Base-by-base conservation (phyloP, 495 filamentous ascomycete species). In the Thermothielavioides terrestris region DNA sequence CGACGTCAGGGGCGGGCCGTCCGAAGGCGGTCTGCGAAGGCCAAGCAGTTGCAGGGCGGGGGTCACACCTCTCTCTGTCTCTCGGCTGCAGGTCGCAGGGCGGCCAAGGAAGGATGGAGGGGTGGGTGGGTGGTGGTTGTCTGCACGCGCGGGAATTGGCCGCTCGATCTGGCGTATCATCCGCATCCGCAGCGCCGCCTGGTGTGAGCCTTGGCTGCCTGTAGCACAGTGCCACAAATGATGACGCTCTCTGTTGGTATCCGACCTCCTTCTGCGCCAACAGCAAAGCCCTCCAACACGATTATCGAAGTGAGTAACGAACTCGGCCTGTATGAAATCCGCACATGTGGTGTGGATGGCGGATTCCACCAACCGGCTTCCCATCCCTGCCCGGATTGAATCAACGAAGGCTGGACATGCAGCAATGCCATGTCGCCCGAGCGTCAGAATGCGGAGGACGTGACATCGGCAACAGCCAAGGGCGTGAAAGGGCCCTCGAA, bases 71-170 rank as follows among this genome's bases (percentile, higher is more conserved):
- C 39, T 41, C 27, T 55, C 38, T n/a, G n/a, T 37, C 32, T 52
- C 39, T 47, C 41, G 46, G 50, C 50, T 53, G 55, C 55, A 53
- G 50, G 55, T 23, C 32, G 49, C 54, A 53, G 39, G 47, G 35
- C 37, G 28, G 27, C 43, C 42, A 17, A 26, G 22, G 35, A 9
- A 34, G n/a, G 31, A 14, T 14, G 39, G 22, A 36, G 32, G 39
- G 12, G 12, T 6, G 4, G 22, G 15, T n/a, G 14, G 34, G 26
- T 31, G 45, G 54, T 39, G 47, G 53, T 43, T 36, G 43, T 47
- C 53, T 50, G 53, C 53, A 55, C 25, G 36, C 18, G 53, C 51
- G 51, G 51, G 32, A 42, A 37, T 21, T 42, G 53, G 23, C 39
- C 37, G 12, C 53, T 37, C 49, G 53, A 51, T 43, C 44, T 18